Conservation (phyloP, 306 rosid species). For the Ormosia semicastrata region DNA sequence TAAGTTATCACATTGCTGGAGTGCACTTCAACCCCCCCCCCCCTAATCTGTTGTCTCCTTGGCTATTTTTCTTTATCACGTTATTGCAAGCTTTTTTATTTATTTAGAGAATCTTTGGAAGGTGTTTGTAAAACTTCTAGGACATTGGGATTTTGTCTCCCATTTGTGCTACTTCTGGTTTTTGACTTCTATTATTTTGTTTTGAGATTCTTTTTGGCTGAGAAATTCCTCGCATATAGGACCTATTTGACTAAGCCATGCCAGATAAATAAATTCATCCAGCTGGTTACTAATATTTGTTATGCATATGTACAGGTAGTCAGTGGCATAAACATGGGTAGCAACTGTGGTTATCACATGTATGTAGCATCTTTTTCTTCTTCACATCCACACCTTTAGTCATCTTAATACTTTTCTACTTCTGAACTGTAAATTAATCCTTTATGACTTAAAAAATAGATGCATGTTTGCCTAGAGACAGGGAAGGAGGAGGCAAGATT, state of each 20-base stretch:
- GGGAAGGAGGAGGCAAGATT: not conserved
- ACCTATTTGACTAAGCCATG: not conserved
- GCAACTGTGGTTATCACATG: conserved; percentile 81
- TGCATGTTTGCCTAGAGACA: not conserved
- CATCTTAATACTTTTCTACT: not conserved
- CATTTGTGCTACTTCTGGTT: not conserved
- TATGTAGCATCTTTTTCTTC: conserved; percentile 23
- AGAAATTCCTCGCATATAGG: not conserved
- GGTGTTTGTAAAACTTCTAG: not conserved
- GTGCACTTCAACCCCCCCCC: not conserved
- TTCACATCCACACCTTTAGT: not conserved
- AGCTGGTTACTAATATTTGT: not conserved
- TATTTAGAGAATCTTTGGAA: not conserved
- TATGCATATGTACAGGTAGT: conserved; percentile 46
- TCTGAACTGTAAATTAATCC: not conserved
- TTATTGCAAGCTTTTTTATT: not conserved
- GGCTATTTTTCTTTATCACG: not conserved
- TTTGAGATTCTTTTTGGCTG: not conserved
- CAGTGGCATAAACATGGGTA: conserved; percentile 89
- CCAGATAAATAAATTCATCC: not conserved
- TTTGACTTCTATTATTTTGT: not conserved
- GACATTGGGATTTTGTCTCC: not conserved
- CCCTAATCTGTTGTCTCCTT: not conserved
- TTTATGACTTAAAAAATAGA: not conserved
- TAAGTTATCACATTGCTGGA: not conserved